Evolutionary conservation across 164 flowering plant species (phyloP), one percentile per base, ranked within the genome.

Genomic region (Buxus sempervirens): DNA sequence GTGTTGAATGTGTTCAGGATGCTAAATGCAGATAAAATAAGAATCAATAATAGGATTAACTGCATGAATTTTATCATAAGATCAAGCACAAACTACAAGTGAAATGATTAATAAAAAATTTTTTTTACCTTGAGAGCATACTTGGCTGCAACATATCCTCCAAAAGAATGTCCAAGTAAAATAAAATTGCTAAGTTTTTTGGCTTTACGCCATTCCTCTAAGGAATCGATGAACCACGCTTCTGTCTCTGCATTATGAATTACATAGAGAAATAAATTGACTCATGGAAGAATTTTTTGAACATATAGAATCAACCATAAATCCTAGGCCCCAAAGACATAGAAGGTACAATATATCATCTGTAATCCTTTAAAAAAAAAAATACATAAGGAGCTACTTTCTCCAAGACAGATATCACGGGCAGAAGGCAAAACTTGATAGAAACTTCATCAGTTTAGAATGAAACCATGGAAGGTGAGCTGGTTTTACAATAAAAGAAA

Each of bases 81-180:
- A 64, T 8, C 54, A 27, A 67, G 65, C 14, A 41, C 14, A 22
- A 66, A 12, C n/a, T 58, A 13, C 56, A 63, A 16, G 23, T n/a
- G 36, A 54, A 51, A 49, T n/a, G n/a, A n/a, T n/a, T n/a, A n/a
- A n/a, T n/a, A 63, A n/a, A 42, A 25, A 65, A 56, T 75, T n/a
- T n/a, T n/a, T n/a, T n/a, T n/a, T 67, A 92, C 99, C 97, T 92
- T 93, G 68, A 93, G 91, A 64, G 99, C 95, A 85, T 96, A 96
- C 76, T 93, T 96, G 27, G 97, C 81, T 21, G 98, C 99, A 70
- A 93, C 95, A 81, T 93, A 96, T 16, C 99, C 99, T 67, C 99
- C 99, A 82, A 96, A 87, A 61, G 99, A 96, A 82, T 96, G 99
- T 56, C 98, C 99, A 65, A 96, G 89, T 66, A 96, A 80, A 73